Conservation (phyloP, 495 filamentous ascomycete species). For the Glonium stellatum region DNA sequence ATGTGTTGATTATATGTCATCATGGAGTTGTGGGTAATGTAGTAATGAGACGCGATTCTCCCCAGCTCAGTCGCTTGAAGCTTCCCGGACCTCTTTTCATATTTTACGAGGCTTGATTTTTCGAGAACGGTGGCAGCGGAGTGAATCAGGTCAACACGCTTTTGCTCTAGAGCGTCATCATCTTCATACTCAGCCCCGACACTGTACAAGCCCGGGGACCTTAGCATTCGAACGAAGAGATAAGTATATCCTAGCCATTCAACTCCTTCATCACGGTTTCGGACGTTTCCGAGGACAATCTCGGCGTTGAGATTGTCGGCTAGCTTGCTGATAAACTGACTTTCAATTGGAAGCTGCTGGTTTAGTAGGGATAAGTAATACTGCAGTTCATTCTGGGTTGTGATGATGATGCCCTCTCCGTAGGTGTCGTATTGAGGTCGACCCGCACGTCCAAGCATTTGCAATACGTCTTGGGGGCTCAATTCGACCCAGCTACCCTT, state of each 20-base stretch:
- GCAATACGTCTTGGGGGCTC: slow-evolving; percentile 93
- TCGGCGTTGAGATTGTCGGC: slow-evolving; percentile 98
- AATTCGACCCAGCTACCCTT: slow-evolving; percentile 98
- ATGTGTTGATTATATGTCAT: slow-evolving; percentile 91
- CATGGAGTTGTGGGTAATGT: slow-evolving; percentile 96
- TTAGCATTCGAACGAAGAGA: slow-evolving; percentile 94
- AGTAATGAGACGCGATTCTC: slow-evolving; percentile 94
- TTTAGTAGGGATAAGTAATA: slow-evolving; percentile 96
- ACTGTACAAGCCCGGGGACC: slow-evolving; percentile 90
- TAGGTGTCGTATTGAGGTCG: slow-evolving; percentile 96
- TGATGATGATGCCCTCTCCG: slow-evolving; percentile 98
- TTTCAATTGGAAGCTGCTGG: slow-evolving; percentile 95
- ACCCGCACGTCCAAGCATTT: slow-evolving; percentile 97
- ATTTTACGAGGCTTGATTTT: slow-evolving; percentile 81
- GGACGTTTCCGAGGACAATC: slow-evolving; percentile 90
- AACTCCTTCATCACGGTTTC: slow-evolving; percentile 87
- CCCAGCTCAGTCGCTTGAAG: slow-evolving; percentile 90
- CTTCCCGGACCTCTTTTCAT: slow-evolving; percentile 88
- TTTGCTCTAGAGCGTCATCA: slow-evolving; percentile 87
- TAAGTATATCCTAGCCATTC: slow-evolving; percentile 99
- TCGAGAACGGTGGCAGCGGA: slow-evolving; percentile 86
- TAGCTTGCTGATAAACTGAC: slow-evolving; percentile 85
- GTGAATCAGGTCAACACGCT: slow-evolving; percentile 91
- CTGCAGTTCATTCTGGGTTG: slow-evolving; percentile 85
- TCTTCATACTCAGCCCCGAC: slow-evolving; percentile 93